These are phyloP conservation scores for Mucuna pruriens DNA, from an alignment of 306 rosid species.

Conservation along the genomic window DNA sequence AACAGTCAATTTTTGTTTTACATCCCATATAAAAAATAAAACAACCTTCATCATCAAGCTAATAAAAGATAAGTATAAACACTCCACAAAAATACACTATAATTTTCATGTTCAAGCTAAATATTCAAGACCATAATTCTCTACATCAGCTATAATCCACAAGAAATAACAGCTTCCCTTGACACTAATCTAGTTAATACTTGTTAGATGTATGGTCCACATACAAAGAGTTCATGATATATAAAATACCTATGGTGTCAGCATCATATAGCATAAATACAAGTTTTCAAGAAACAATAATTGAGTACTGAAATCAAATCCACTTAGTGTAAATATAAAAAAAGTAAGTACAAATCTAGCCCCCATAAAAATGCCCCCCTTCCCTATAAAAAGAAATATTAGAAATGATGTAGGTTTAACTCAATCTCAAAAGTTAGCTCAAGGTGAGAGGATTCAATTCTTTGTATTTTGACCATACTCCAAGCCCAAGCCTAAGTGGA, in stretches of 20 bases:
- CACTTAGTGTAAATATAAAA: not conserved
- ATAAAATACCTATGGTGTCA: not conserved
- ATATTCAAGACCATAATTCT: not conserved
- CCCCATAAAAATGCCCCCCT: not conserved
- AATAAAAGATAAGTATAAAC: not conserved
- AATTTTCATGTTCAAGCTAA: not conserved
- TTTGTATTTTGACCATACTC: not conserved
- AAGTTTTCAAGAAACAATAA: not conserved
- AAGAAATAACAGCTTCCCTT: not conserved
- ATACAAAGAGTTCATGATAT: not conserved
- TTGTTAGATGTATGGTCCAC: not conserved
- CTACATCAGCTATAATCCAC: not conserved
- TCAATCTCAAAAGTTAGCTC: no score
- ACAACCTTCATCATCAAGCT: not conserved
- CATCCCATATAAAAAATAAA: slow-evolving; percentile 9
- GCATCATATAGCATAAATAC: not conserved
- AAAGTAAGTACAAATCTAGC: not conserved
- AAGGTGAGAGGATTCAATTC: not conserved
- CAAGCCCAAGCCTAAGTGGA: not conserved
- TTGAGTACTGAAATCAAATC: not conserved
- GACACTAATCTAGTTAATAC: slow-evolving; percentile 1
- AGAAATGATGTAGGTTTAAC: not conserved
- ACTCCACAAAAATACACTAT: not conserved
- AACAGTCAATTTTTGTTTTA: slow-evolving; percentile 34
- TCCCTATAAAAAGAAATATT: not conserved